These are phyloP conservation scores for Plasmodium adleri DNA, from an alignment of 169 alveolate genomes.

Conservation along the genomic window DNA sequence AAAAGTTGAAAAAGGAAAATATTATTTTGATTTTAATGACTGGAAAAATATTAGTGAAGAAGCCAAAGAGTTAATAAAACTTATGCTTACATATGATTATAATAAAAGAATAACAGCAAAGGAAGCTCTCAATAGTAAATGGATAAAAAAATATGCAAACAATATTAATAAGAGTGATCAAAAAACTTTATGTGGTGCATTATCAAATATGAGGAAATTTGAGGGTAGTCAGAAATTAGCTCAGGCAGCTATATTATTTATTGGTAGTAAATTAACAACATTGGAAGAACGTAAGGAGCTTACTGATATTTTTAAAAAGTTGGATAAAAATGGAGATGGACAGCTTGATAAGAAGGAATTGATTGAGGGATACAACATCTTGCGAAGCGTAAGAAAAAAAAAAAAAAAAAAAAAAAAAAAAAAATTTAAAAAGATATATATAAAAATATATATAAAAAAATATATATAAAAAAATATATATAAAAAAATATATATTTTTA, in stretches of 20 bases:
- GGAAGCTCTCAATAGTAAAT: slow-evolving; percentile 92
- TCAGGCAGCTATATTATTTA: slow-evolving; percentile 91
- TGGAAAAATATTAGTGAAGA: slow-evolving; percentile 91
- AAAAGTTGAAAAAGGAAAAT: slow-evolving; percentile 91
- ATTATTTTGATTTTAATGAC: slow-evolving; percentile 82
- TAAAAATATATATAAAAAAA: no score
- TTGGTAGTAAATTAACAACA: slow-evolving; percentile 90
- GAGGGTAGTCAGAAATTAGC: slow-evolving; percentile 89
- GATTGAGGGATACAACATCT: slow-evolving; percentile 85
- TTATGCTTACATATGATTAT: slow-evolving; percentile 91
- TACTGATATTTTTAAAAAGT: slow-evolving; percentile 88
- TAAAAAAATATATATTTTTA: neutral
- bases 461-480: neutral
- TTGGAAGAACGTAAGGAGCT: slow-evolving; percentile 91
- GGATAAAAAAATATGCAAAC: slow-evolving; percentile 88
- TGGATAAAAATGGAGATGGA: slow-evolving; percentile 94
- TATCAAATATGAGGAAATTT: slow-evolving; percentile 89
- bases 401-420: slow-evolving; percentile 1
- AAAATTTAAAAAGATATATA: no score
- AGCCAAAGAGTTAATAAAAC: slow-evolving; percentile 93
- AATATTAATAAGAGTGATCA: slow-evolving; percentile 82
- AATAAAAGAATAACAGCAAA: slow-evolving; percentile 92
- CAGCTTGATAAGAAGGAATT: slow-evolving; percentile 87
- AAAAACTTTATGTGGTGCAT: slow-evolving; percentile 85
- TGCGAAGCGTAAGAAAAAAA: slow-evolving; percentile 78